phyloP scores from a whole-genome alignment of 2,329 filamentous ascomycete genomes.

The Aotearoamyces nothofagi region DNA sequence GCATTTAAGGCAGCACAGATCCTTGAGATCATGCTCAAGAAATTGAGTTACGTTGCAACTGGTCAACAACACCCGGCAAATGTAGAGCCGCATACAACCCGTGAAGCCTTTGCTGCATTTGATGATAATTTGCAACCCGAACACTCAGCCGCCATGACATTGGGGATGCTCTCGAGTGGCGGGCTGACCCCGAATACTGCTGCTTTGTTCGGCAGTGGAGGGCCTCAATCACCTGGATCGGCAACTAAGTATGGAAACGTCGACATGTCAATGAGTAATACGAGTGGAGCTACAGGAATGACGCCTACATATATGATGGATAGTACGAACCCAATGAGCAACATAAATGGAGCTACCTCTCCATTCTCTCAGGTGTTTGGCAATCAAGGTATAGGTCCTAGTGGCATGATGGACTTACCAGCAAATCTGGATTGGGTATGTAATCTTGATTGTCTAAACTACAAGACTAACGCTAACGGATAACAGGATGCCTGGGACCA shows the following conservation, averaged over 20 bases:
- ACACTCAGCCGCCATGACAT: slow-evolving; percentile 51
- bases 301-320: slow-evolving; percentile 23
- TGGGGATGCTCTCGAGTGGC: slow-evolving; percentile 52
- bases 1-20: slow-evolving; percentile 75
- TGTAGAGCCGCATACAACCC: slow-evolving; percentile 8
- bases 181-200: slow-evolving; percentile 34
- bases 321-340: slow-evolving; percentile 11
- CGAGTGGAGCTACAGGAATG: slow-evolving; percentile 22
- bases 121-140: slow-evolving; percentile 42
- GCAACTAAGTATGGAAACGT: slow-evolving; percentile 12
- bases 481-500: slow-evolving; percentile 51
- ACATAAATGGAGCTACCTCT: slow-evolving; percentile 10
- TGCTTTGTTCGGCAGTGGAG: slow-evolving; percentile 18
- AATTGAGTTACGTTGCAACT: slow-evolving; percentile 41
- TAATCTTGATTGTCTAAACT: slow-evolving; percentile 1
- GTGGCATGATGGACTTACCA: slow-evolving; percentile 36
- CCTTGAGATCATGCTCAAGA: slow-evolving; percentile 71
- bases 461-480: not conserved
- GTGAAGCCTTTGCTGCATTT: slow-evolving; percentile 15
- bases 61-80: slow-evolving; percentile 8
- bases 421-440: slow-evolving; percentile 48
- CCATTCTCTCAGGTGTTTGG: slow-evolving; percentile 38
- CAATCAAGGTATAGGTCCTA: slow-evolving; percentile 23
- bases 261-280: slow-evolving; percentile 15
- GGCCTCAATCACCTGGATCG: slow-evolving; percentile 18